Percentiles rank a stretch among this genome's conserved stretches.
Evolutionary conservation across 2,329 filamentous ascomycete species (phyloP).

Genomic region (Epichloe elymi): DNA sequence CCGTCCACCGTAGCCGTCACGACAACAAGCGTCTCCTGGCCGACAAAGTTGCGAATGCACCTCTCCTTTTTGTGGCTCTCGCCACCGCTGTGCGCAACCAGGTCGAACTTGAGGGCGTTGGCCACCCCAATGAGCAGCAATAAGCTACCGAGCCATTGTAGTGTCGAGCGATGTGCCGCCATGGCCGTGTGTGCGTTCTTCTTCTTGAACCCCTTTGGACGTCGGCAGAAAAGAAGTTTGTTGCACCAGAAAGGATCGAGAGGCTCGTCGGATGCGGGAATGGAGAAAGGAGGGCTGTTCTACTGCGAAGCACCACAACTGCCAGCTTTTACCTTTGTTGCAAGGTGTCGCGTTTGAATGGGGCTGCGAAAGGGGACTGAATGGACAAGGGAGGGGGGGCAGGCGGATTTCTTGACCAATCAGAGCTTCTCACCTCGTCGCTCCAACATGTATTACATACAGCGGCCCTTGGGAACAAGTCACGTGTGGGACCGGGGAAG

Average conservation of each 20-base stretch:
- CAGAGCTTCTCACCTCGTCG: neutral
- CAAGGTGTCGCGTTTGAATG: constrained; percentile 6
- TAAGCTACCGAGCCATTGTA: constrained; percentile 46
- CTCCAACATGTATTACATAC: neutral
- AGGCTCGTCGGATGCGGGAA: neutral
- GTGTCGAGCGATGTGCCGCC: constrained; percentile 36
- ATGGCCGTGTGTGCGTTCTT: constrained; percentile 19
- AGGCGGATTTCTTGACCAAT: neutral
- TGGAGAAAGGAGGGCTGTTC: neutral
- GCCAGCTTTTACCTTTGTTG: neutral
- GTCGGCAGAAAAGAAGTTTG: constrained; percentile 5
- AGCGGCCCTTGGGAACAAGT: neutral
- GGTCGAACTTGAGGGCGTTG: constrained; percentile 83
- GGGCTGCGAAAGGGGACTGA: neutral
- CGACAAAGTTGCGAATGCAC: constrained; percentile 94
- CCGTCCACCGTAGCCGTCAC: constrained; percentile 84
- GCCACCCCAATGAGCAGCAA: constrained; percentile 40
- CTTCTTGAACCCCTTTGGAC: neutral
- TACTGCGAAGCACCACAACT: neutral
- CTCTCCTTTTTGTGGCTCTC: constrained; percentile 52
- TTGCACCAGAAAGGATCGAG: neutral
- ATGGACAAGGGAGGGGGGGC: neutral
- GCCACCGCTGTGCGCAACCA: constrained; percentile 48
- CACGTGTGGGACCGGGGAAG: neutral
- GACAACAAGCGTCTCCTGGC: constrained; percentile 83